Evolutionary conservation across 2,329 filamentous ascomycete genomes (phyloP), one percentile per base, ranked within the genome.

Genomic region (Bimuria novae-zelandiae): DNA sequence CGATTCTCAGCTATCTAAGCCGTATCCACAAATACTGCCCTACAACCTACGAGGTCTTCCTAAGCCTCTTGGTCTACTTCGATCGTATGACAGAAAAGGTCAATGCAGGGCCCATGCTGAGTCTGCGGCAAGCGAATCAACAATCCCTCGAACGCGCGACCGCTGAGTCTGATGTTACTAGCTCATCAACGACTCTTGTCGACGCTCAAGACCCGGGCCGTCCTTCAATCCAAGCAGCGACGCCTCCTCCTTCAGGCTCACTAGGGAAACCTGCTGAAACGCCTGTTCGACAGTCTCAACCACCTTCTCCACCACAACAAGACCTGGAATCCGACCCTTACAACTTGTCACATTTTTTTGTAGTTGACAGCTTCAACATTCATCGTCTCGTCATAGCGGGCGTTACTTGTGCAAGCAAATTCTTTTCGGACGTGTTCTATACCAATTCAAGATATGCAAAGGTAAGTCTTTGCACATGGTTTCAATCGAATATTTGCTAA

Each of bases 391-490:
- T 97, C 49, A 99, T 99, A 71, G 91, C 94, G 2, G 94, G 93
- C 30, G 94, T 99, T 39, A 99, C 94, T 3, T 97, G 94, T 75
- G 92, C 94, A 4, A 97, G 93, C 84, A 99, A 99, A 76, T 99
- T 97, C 81, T 99, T 99, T 76, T 97, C 93, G 4, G 86, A 99
- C 76, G 93, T 97, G 35, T 99, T 99, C 68, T 99, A 97, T 73
- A 99, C 94, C 8, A 99, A 99, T 75, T 97, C 94, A 50, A 85
- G 94, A 86, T 99, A 99, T 74, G 94, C 94, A 55, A 99, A 97
- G 89, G 94, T 96, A 81, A 59, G 81, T 77, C 14, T 40, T 4
- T 30, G 7, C 7, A 12, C 14, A 11, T 14, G 1, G 8, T 10
- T n/a, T 11, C 0, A 19, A 8, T 33, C 8, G 14, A 17, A 27